Evolutionary conservation across 2,329 filamentous ascomycete genomes (phyloP).

Genomic region (Botrytis squamosa): DNA sequence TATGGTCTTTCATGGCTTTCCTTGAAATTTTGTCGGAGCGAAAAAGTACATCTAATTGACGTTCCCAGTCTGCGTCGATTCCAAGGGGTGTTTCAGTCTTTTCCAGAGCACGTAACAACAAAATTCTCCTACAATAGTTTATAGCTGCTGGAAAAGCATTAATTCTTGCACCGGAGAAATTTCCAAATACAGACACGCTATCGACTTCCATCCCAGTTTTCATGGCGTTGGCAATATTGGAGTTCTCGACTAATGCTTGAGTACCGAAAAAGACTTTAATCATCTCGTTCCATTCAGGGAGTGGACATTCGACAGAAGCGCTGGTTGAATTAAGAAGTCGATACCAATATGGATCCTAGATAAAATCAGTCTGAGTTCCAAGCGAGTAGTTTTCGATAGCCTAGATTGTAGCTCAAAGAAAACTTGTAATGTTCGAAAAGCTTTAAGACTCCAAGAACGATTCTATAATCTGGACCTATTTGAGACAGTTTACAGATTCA

Average conservation of each 20-base stretch:
- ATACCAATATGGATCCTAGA: constrained; percentile 63
- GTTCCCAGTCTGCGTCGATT: constrained; percentile 81
- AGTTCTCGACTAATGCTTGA: constrained; percentile 38
- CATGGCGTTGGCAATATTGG: constrained; percentile 36
- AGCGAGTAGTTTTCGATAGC: background rate
- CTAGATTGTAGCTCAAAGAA: background rate
- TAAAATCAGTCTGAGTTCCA: constrained; percentile 11
- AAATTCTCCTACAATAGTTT: constrained; percentile 63
- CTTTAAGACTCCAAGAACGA: background rate
- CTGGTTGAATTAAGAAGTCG: constrained; percentile 56
- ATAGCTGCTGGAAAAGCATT: constrained; percentile 67
- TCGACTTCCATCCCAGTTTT: constrained; percentile 45
- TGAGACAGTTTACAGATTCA: no score
- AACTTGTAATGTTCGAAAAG: background rate
- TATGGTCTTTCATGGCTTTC: constrained; percentile 54
- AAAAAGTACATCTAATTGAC: constrained; percentile 70
- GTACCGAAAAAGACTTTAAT: constrained; percentile 50
- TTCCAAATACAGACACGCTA: constrained; percentile 41
- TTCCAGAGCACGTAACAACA: constrained; percentile 54
- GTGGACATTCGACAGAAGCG: constrained; percentile 42
- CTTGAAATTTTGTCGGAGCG: constrained; percentile 67
- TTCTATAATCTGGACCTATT: background rate
- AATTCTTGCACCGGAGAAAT: constrained; percentile 44
- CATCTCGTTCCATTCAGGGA: constrained; percentile 55
- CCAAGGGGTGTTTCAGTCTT: constrained; percentile 35